These are phyloP conservation scores for Penicillium odoratum DNA, from an alignment of 495 filamentous ascomycete genomes.

Conservation along the genomic window DNA sequence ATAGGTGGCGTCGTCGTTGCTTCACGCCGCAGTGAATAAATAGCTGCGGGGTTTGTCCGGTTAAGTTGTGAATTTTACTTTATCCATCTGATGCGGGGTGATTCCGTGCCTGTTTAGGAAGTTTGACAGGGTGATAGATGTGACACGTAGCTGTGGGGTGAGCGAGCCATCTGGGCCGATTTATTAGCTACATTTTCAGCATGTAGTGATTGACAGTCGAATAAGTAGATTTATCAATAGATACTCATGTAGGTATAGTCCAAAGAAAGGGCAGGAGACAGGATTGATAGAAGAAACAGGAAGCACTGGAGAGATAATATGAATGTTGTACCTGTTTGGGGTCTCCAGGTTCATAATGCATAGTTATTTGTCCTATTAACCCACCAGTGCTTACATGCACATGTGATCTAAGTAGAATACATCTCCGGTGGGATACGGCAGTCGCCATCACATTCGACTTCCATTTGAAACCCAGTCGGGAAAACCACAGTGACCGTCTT, in stretches of 20 bases:
- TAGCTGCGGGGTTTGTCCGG: neutral
- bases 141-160: neutral
- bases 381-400: neutral
- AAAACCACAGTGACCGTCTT: slow-evolving; percentile 21
- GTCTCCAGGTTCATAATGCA: neutral
- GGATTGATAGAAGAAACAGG: too few relatives aligned
- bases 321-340: too few relatives aligned
- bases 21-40: neutral
- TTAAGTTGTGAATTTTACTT: slow-evolving; percentile 10
- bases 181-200: too few relatives aligned
- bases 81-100: slow-evolving; percentile 12
- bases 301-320: too few relatives aligned
- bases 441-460: slow-evolving; percentile 15
- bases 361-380: neutral
- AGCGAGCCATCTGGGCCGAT: too few relatives aligned
- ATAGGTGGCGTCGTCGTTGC: slow-evolving; percentile 1
- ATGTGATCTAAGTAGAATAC: slow-evolving; percentile 3
- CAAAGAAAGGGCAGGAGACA: neutral
- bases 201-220: too few relatives aligned
- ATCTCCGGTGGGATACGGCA: slow-evolving; percentile 8
- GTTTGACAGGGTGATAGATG: neutral
- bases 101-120: slow-evolving; percentile 21
- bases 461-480: slow-evolving; percentile 17
- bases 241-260: neutral
- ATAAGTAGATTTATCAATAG: too few relatives aligned